phyloP scores from a whole-genome alignment of 805 yeast genomes.

The Wickerhamiella nectarea region DNA sequence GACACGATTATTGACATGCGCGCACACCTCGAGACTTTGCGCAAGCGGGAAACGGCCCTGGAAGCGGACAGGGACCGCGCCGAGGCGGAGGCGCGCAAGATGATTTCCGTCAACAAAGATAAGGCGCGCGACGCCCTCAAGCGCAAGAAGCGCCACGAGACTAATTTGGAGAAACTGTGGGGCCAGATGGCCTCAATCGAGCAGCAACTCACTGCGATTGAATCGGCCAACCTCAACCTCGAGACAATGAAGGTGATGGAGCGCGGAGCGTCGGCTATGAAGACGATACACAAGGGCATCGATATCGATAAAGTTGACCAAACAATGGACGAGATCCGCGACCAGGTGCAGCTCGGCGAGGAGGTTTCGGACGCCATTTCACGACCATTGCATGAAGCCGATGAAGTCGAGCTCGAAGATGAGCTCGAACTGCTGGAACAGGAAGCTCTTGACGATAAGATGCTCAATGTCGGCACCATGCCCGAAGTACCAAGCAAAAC shows the following conservation, averaged over 20 bases:
- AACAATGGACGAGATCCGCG: slow-evolving; percentile 96
- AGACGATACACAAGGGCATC: slow-evolving; percentile 86
- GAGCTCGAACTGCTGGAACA: slow-evolving; percentile 81
- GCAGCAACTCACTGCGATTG: slow-evolving; percentile 79
- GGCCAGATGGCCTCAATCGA: slow-evolving; percentile 83
- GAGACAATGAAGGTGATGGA: slow-evolving; percentile 99
- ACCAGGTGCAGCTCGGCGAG: slow-evolving; percentile 87
- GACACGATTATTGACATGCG: slow-evolving; percentile 82
- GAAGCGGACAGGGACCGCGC: slow-evolving; percentile 75
- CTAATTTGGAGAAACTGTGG: slow-evolving; percentile 64
- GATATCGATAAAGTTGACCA: slow-evolving; percentile 93
- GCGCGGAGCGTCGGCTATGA: slow-evolving; percentile 95
- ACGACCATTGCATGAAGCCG: slow-evolving; percentile 75
- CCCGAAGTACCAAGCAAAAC: slow-evolving; percentile 21
- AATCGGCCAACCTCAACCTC: slow-evolving; percentile 86
- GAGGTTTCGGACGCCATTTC: slow-evolving; percentile 94
- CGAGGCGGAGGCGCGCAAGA: slow-evolving; percentile 64
- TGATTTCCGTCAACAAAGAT: slow-evolving; percentile 56
- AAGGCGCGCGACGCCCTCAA: slow-evolving; percentile 77
- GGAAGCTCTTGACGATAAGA: slow-evolving; percentile 53
- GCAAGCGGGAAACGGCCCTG: slow-evolving; percentile 68
- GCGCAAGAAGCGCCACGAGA: slow-evolving; percentile 71
- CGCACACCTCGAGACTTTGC: slow-evolving; percentile 75
- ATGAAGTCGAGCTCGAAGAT: slow-evolving; percentile 86
- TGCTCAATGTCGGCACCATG: slow-evolving; percentile 34